Percentiles rank a stretch among this genome's conserved stretches.
phyloP scores from a whole-genome alignment of 139 green algal species.

The Tetraselmis chui region DNA sequence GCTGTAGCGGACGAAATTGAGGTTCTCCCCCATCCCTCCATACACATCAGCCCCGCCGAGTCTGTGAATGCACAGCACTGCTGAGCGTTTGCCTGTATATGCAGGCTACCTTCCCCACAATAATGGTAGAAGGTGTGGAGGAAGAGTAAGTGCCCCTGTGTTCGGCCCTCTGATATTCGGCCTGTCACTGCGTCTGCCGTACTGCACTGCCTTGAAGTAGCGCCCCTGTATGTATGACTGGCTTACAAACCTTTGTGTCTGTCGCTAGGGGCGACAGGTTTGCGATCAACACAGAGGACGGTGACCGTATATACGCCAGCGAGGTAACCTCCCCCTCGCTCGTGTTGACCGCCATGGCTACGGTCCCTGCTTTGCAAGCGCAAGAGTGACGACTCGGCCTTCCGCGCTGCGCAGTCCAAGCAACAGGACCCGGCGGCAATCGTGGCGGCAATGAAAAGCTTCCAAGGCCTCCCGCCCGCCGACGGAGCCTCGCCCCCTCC shows the following conservation, averaged over 20 bases:
- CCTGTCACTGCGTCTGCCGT: no score
- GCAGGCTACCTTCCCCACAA: not conserved
- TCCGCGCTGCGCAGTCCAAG: not conserved
- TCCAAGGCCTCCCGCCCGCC: no score
- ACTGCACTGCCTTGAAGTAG: no score
- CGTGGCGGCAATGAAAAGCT: not conserved
- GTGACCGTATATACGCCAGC: not conserved
- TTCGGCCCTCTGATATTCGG: no score
- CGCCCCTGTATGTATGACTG: no score
- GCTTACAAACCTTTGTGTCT: no score
- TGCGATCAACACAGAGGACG: not conserved
- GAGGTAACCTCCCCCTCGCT: not conserved
- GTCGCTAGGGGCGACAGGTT: not conserved
- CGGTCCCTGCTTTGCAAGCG: no score
- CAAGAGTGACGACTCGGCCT: no score
- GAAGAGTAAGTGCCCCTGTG: not conserved
- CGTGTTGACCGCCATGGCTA: no score
- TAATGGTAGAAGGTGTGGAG: not conserved
- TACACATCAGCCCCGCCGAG: not conserved
- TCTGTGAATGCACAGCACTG: not conserved
- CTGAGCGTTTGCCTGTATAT: no score
- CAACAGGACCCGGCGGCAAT: not conserved
- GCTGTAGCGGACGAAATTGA: not conserved
- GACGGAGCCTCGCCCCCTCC: no score
- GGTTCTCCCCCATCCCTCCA: not conserved